A percentile compares a stretch with the other conserved stretches of the same genome.
Evolutionary conservation across 768 basidiomycete genomes (phyloP).

Genomic region (Piloderma croceum): DNA sequence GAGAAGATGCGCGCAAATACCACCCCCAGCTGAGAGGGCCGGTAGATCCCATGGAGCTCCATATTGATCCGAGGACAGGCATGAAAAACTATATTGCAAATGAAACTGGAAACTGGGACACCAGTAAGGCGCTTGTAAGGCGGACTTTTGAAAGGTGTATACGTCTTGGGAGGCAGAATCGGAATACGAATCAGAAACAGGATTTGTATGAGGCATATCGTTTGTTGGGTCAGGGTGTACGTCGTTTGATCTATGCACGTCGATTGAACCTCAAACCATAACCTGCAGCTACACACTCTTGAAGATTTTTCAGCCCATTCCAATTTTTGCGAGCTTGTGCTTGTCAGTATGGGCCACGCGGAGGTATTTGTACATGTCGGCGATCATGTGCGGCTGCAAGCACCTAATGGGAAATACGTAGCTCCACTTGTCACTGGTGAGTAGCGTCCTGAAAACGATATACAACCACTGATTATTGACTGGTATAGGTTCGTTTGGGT

Average conservation of each 20-base stretch:
- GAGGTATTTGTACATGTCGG: slow-evolving; percentile 88
- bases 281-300: slow-evolving; percentile 60
- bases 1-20: slow-evolving; percentile 76
- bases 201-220: slow-evolving; percentile 78
- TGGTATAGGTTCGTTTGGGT: slow-evolving; percentile 63
- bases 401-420: slow-evolving; percentile 69
- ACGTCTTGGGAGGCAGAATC: slow-evolving; percentile 62
- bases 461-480: not conserved
- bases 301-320: slow-evolving; percentile 89
- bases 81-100: slow-evolving; percentile 98
- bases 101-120: slow-evolving; percentile 79
- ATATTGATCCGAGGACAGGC: slow-evolving; percentile 77
- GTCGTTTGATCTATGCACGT: slow-evolving; percentile 29
- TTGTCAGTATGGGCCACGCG: slow-evolving; percentile 66
- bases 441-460: slow-evolving; percentile 1
- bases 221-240: slow-evolving; percentile 65
- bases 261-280: slow-evolving; percentile 14
- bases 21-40: slow-evolving; percentile 75
- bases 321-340: slow-evolving; percentile 82
- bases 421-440: slow-evolving; percentile 78
- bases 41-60: slow-evolving; percentile 80
- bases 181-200: slow-evolving; percentile 49
- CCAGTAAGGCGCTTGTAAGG: slow-evolving; percentile 73
- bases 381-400: slow-evolving; percentile 65
- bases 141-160: slow-evolving; percentile 75